Percentiles rank a stretch among this genome's conserved stretches.
phyloP scores from a whole-genome alignment of 306 rosid genomes.

The Cicer arietinum region DNA sequence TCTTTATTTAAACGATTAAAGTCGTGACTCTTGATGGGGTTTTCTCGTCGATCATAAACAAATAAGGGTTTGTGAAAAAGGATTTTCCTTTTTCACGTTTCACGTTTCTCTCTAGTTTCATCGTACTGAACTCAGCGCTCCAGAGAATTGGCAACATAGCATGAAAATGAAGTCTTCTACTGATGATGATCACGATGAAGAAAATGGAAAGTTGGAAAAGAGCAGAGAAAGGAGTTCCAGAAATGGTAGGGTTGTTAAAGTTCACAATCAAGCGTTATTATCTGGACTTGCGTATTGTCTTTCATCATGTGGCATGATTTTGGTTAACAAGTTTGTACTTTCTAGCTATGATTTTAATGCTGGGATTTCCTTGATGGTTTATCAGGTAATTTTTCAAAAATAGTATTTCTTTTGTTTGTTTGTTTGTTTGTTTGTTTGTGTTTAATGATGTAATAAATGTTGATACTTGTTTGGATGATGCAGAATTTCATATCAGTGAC shows the following conservation, averaged over 20 bases:
- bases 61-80: conserved; percentile 35
- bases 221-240: conserved; percentile 53
- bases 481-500: conserved; percentile 90
- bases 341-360: conserved; percentile 91
- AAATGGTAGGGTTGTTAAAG: conserved; percentile 55
- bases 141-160: not conserved
- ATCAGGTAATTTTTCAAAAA: conserved; percentile 67
- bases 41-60: conserved; percentile 27
- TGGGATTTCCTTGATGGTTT: conserved; percentile 89
- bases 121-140: not conserved
- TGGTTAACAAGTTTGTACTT: conserved; percentile 89
- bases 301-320: conserved; percentile 93
- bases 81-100: not conserved
- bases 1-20: conserved; percentile 3
- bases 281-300: conserved; percentile 92
- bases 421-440: not conserved
- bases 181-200: conserved; percentile 67
- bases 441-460: conserved; percentile 31
- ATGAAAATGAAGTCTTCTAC: conserved; percentile 67
- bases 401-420: not conserved
- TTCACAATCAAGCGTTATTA: conserved; percentile 81
- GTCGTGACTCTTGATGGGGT: conserved; percentile 47
- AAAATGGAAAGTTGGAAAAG: conserved; percentile 70
- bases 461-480: conserved; percentile 56
- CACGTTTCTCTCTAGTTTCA: not conserved